phyloP scores from a whole-genome alignment of 2,329 filamentous ascomycete genomes.

The Westerdykella sp. region DNA sequence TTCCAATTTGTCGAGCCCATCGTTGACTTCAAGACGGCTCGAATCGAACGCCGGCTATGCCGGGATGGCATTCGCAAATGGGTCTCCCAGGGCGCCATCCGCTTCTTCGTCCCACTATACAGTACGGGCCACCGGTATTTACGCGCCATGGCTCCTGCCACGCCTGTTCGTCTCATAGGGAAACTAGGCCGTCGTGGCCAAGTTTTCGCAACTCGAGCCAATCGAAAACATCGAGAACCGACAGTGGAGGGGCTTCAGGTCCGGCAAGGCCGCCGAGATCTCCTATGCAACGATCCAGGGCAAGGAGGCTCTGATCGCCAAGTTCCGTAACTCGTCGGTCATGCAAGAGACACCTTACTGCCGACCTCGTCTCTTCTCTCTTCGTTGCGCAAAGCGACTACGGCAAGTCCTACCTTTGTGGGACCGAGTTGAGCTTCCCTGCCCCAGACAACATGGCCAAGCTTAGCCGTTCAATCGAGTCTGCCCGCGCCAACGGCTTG shows the following conservation, averaged over 20 bases:
- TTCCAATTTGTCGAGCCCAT: too few relatives aligned
- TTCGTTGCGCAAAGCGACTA: too few relatives aligned
- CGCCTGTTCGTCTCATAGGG: too few relatives aligned
- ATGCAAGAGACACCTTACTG: conserved; percentile 70
- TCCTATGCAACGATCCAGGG: conserved; percentile 97
- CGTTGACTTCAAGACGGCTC: too few relatives aligned
- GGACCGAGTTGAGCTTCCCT: conserved; percentile 70
- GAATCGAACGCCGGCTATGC: neutral
- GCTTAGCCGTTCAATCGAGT: conserved; percentile 80
- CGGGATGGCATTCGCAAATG: conserved; percentile 49
- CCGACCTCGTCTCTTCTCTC: too few relatives aligned
- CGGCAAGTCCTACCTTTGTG: conserved; percentile 29
- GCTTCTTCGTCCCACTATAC: conserved; percentile 47
- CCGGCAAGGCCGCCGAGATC: conserved; percentile 79
- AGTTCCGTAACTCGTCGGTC: conserved; percentile 94
- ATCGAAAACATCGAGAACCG: conserved; percentile 26
- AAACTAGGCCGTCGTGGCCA: too few relatives aligned
- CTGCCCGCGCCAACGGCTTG: conserved; percentile 78
- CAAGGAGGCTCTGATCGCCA: conserved; percentile 81
- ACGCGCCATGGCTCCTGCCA: neutral
- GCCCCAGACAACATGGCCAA: conserved; percentile 78
- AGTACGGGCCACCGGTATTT: conserved; percentile 34
- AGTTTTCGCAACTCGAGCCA: conserved; percentile 10
- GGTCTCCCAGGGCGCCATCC: conserved; percentile 45
- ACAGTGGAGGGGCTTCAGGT: conserved; percentile 70